phyloP scores from a whole-genome alignment of 2,329 filamentous ascomycete species.

The Sordariomycetes sp. region DNA sequence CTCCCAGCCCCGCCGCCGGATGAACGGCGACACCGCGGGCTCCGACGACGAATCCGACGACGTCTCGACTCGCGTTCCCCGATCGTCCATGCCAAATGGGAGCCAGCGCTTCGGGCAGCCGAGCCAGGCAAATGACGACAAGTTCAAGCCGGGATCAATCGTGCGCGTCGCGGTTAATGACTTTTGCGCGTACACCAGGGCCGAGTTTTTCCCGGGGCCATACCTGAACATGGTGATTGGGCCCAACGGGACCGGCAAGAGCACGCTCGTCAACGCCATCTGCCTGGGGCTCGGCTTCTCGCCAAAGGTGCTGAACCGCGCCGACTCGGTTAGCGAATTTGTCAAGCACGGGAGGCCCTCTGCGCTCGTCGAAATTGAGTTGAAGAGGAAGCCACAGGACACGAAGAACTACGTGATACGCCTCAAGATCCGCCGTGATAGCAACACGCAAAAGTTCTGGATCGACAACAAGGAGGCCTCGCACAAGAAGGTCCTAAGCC shows the following conservation, averaged over 20 bases:
- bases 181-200: slow-evolving; percentile 90
- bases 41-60: not conserved
- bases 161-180: slow-evolving; percentile 74
- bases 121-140: slow-evolving; percentile 7
- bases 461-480: slow-evolving; percentile 53
- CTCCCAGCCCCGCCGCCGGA: not conserved
- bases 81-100: not conserved
- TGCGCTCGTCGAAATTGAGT: slow-evolving; percentile 81
- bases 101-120: slow-evolving; percentile 5
- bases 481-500: slow-evolving; percentile 49
- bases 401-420: slow-evolving; percentile 58
- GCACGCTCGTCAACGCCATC: slow-evolving; percentile 91
- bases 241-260: slow-evolving; percentile 97
- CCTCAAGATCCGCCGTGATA: slow-evolving; percentile 67
- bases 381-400: slow-evolving; percentile 50
- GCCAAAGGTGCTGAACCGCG: slow-evolving; percentile 70
- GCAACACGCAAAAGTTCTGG: slow-evolving; percentile 68
- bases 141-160: slow-evolving; percentile 57
- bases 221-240: slow-evolving; percentile 98
- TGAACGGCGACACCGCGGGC: not conserved
- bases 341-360: slow-evolving; percentile 77
- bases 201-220: slow-evolving; percentile 82
- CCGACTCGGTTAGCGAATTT: slow-evolving; percentile 74
- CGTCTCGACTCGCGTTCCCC: not conserved
- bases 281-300: slow-evolving; percentile 83